phyloP scores from a whole-genome alignment of 495 filamentous ascomycete species.

The Corynascus novoguineensis region DNA sequence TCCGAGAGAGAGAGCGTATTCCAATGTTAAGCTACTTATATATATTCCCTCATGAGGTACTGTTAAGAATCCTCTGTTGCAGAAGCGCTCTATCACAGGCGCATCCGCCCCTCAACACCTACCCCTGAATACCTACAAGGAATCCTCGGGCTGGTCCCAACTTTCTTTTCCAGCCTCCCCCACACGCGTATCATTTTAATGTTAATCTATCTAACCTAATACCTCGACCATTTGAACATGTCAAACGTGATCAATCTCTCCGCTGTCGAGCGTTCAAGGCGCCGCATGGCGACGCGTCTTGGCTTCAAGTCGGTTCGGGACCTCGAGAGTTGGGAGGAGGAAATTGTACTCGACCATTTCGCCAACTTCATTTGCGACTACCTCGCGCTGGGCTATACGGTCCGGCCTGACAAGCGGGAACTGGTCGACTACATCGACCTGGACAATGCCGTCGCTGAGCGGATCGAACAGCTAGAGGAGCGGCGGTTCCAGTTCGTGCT shows the following conservation, averaged over 20 bases:
- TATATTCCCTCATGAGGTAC: too few species aligned
- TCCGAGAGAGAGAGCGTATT: too few species aligned
- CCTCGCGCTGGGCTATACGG: conserved; percentile 2
- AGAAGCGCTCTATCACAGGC: too few species aligned
- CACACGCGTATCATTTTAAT: too few species aligned
- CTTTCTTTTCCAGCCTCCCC: too few species aligned
- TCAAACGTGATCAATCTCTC: neutral
- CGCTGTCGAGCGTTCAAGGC: neutral
- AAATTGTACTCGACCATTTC: conserved; percentile 11
- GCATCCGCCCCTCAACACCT: too few species aligned
- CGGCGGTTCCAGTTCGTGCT: neutral
- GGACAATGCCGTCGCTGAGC: neutral
- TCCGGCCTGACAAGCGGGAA: neutral
- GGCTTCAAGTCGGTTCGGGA: neutral
- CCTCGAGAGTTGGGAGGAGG: conserved; percentile 10
- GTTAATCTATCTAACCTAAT: neutral
- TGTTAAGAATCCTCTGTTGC: too few species aligned
- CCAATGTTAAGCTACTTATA: too few species aligned
- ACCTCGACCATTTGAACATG: too few species aligned
- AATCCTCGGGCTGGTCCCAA: too few species aligned
- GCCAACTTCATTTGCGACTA: conserved; percentile 16
- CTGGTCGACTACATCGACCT: conserved; percentile 12
- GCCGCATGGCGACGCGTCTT: conserved; percentile 2
- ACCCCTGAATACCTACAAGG: too few species aligned
- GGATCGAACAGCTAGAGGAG: conserved; percentile 3